A percentile compares a stretch with the other conserved stretches of the same genome.
These are phyloP conservation scores for Dactylellina drechsleri DNA, from an alignment of 2,329 filamentous ascomycete species.

Conservation along the genomic window DNA sequence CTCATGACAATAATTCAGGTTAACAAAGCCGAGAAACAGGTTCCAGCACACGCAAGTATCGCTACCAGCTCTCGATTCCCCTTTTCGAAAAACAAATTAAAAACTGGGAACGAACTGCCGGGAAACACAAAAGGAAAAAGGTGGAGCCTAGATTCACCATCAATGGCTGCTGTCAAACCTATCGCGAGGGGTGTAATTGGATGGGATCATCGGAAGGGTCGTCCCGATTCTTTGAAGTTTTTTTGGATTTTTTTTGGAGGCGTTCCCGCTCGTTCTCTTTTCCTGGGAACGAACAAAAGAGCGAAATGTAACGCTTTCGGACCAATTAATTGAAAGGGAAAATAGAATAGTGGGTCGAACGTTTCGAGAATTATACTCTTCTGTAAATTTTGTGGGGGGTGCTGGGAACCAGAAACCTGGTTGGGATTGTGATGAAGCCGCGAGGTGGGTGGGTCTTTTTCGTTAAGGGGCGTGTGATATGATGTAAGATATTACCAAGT, in stretches of 20 bases:
- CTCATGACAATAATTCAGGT: background rate
- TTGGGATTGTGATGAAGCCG: background rate
- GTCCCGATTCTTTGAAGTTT: conserved; percentile 4
- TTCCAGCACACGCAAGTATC: too few species aligned
- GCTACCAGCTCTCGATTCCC: too few species aligned
- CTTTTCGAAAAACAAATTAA: too few species aligned
- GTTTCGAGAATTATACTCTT: too few species aligned
- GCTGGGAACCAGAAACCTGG: background rate
- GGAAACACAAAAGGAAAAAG: background rate
- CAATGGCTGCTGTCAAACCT: conserved; percentile 1
- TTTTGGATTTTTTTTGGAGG: conserved; percentile 1
- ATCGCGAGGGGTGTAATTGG: conserved; percentile 17
- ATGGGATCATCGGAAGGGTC: conserved; percentile 28
- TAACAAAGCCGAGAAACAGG: background rate
- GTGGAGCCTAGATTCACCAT: conserved; percentile 14
- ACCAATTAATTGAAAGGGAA: too few species aligned
- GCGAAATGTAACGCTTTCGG: too few species aligned
- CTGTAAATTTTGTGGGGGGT: conserved; percentile 6
- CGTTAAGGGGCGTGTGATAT: background rate
- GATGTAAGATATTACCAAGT: too few species aligned
- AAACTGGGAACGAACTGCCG: too few species aligned
- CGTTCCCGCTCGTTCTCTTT: background rate
- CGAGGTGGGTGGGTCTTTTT: background rate
- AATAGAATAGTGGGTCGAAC: background rate
- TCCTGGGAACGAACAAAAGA: background rate